Evolutionary conservation across 371 early-diverging fungal genomes (phyloP), one percentile per base, ranked within the genome.

Genomic region (Fennellomyces sp.): DNA sequence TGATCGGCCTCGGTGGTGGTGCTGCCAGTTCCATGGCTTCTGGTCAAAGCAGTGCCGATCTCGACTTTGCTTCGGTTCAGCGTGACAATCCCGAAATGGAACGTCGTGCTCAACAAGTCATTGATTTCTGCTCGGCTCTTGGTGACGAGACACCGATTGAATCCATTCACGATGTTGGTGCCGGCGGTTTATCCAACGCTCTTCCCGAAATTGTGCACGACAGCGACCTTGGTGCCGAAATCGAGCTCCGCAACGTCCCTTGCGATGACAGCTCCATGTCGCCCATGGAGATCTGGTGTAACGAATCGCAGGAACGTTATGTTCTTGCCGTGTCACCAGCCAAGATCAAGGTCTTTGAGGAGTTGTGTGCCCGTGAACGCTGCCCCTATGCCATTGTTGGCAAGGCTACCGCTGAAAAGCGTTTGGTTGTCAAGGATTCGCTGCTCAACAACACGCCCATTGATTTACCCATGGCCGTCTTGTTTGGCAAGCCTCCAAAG

Each of bases 271-370:
- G 88, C 17, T 77, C 88, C 61, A 88, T 98, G 91, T 94, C 94
- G 29, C 98, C 98, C 28, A 97, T 98, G 98, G 97, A 96, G 65
- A 94, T 98, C 52, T 98, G 98, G 98, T 98, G 97, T 80, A 98
- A 98, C 56, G 98, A 98, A 76, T 88, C 94, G 38, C 98, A 98
- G 77, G 98, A 98, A 72, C 91, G 98, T 56, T 97, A 97, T 61
- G 98, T 97, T 10, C 75, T 95, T 45, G 97, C 97, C 5, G 87
- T 97, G 4, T 68, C 79, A 36, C 87, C 89, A 1, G 84, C 85
- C 51, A 78, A 81, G 55, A 66, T 93, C 51, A 83, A 70, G 7
- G 68, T 63, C 10, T 97, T 98, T 65, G 81, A 82, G 66, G 77
- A 67, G 5, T 88, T 98, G 54, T 92, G 92, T 68, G 76, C 76